Conservation (phyloP, 192 early-diverging fungal species). For the Umbelopsis sp. region DNA sequence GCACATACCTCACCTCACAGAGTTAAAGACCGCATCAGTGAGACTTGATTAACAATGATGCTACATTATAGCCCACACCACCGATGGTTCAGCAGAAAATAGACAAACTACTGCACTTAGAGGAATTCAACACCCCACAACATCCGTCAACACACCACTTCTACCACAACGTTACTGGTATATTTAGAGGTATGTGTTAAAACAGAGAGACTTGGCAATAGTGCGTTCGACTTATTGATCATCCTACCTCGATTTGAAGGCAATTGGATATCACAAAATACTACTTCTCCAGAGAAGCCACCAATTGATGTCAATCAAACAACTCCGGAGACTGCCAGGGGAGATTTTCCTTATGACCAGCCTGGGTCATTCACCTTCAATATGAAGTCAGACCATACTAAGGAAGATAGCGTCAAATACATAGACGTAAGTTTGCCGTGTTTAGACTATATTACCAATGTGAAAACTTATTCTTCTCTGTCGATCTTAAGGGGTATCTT, state of each 20-base stretch:
- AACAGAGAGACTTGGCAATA: too few species aligned
- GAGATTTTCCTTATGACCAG: conserved; percentile 26
- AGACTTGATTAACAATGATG: not conserved
- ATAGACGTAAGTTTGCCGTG: conserved; percentile 39
- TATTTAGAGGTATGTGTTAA: conserved; percentile 48
- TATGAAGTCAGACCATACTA: conserved; percentile 37
- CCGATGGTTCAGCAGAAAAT: conserved; percentile 12
- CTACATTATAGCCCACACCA: conserved; percentile 1
- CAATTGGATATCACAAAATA: conserved; percentile 29
- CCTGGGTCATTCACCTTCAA: conserved; percentile 37
- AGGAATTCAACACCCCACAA: not conserved
- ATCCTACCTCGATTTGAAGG: conserved; percentile 11
- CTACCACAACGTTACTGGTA: conserved; percentile 56
- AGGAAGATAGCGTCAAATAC: conserved; percentile 48
- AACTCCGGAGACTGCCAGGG: conserved; percentile 24
- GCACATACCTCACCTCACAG: not conserved
- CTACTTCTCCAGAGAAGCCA: conserved; percentile 5
- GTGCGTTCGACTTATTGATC: not conserved
- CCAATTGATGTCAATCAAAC: conserved; percentile 17
- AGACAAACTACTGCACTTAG: conserved; percentile 17
- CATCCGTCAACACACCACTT: conserved; percentile 34
- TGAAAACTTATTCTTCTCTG: not conserved
- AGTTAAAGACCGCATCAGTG: not conserved
- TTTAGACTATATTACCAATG: not conserved
- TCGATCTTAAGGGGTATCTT: conserved; percentile 42